Evolutionary conservation across 164 flowering plant species (phyloP).

Genomic region (Nelumbo lutea): DNA sequence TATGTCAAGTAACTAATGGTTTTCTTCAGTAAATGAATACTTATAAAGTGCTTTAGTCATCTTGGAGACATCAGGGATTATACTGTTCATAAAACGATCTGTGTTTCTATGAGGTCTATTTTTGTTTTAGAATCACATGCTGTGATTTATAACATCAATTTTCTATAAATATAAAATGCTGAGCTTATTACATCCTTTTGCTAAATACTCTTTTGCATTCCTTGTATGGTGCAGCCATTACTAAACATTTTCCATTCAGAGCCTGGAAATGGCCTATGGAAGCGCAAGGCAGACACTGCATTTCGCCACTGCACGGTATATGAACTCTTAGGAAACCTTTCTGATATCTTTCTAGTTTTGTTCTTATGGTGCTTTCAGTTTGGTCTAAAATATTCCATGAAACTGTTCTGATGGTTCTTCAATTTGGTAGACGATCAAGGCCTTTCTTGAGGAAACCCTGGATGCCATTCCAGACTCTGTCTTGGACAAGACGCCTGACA

Average conservation of each 20-base stretch:
- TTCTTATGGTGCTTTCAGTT: not conserved
- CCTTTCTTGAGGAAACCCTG: constrained; percentile 75
- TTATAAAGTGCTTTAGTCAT: too few relatives aligned
- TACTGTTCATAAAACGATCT: too few relatives aligned
- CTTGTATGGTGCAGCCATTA: constrained; percentile 60
- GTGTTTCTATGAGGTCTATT: too few relatives aligned
- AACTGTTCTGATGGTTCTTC: not conserved
- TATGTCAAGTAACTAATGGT: too few relatives aligned
- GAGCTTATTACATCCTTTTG: not conserved
- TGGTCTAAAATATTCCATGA: not conserved
- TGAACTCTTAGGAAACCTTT: not conserved
- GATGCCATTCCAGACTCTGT: constrained; percentile 74
- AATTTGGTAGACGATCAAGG: constrained; percentile 59
- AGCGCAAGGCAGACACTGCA: constrained; percentile 86
- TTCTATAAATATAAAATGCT: too few relatives aligned
- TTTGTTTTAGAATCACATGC: not conserved
- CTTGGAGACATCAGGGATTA: too few relatives aligned
- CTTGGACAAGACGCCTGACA: constrained; percentile 55
- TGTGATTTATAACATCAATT: too few relatives aligned
- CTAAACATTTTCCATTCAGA: constrained; percentile 67
- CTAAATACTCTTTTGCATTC: not conserved
- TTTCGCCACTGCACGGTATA: constrained; percentile 66
- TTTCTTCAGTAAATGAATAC: too few relatives aligned
- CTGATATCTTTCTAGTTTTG: not conserved
- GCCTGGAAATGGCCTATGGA: constrained; percentile 86